phyloP scores from a whole-genome alignment of 31 red algal genomes.

The Endocladia muricata region DNA sequence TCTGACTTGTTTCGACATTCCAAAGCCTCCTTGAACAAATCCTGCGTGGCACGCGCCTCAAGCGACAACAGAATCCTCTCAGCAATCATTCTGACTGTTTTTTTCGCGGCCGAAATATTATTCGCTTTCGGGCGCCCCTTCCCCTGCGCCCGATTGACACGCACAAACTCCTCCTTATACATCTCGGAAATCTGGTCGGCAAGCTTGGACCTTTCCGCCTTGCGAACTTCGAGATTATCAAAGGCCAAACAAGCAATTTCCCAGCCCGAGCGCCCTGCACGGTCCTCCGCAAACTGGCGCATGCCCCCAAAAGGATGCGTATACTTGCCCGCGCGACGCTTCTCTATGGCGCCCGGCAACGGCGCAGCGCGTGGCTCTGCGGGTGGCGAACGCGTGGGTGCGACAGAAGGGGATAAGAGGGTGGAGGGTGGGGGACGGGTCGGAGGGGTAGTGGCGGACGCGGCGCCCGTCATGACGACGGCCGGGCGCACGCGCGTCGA shows the following conservation, averaged over 20 bases:
- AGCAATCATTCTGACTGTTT: slow-evolving; percentile 73
- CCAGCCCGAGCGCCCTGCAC: slow-evolving; percentile 63
- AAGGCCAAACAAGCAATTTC: slow-evolving; percentile 43
- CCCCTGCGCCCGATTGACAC: slow-evolving; percentile 48
- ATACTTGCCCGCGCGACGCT: slow-evolving; percentile 56
- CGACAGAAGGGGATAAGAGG: neutral
- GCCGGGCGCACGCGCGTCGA: neutral
- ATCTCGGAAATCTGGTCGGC: slow-evolving; percentile 55
- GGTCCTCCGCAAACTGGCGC: slow-evolving; percentile 71
- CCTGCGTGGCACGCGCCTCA: slow-evolving; percentile 51
- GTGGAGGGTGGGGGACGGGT: neutral
- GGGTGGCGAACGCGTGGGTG: slow-evolving; percentile 14
- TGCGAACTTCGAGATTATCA: slow-evolving; percentile 36
- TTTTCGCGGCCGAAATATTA: slow-evolving; percentile 74
- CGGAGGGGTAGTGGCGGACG: neutral
- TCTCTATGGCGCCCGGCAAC: slow-evolving; percentile 42
- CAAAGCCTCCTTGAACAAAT: slow-evolving; percentile 51
- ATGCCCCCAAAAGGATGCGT: slow-evolving; percentile 70
- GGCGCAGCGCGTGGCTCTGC: neutral
- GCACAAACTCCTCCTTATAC: slow-evolving; percentile 71
- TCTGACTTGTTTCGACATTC: slow-evolving; percentile 41
- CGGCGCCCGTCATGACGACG: neutral
- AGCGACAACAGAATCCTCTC: slow-evolving; percentile 63
- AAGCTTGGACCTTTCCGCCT: slow-evolving; percentile 42
- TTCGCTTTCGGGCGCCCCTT: slow-evolving; percentile 71